Conservation (phyloP, 257 asterid genomes). For the Solanum arcanum region DNA sequence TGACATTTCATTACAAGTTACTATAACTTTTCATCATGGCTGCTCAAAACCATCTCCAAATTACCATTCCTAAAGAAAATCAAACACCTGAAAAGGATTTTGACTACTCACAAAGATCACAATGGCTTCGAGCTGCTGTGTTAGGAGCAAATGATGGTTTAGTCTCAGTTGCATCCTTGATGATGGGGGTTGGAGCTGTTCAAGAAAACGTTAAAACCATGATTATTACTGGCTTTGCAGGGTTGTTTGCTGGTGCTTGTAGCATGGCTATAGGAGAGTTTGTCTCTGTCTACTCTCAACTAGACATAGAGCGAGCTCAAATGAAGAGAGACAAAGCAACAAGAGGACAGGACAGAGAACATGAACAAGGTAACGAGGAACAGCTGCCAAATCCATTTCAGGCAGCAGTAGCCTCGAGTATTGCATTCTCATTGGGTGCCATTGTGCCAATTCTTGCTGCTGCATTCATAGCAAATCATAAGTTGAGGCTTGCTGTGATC, state of each 20-base stretch:
- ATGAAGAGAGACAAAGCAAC: conserved; percentile 21
- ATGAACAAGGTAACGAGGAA: conserved; percentile 6
- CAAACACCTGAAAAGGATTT: conserved; percentile 15
- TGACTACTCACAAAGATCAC: conserved; percentile 56
- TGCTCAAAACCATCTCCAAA: conserved; percentile 26
- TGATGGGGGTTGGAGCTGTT: conserved; percentile 70
- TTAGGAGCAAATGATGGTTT: conserved; percentile 73
- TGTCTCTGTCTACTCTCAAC: conserved; percentile 55
- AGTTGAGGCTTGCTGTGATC: conserved; percentile 35
- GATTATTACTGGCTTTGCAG: conserved; percentile 54
- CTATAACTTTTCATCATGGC: conserved; percentile 21
- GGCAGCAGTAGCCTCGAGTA: conserved; percentile 54
- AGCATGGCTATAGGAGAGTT: conserved; percentile 86
- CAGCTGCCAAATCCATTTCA: conserved; percentile 48
- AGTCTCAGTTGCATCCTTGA: conserved; percentile 50
- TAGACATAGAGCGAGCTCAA: conserved; percentile 53
- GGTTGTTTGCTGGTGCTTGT: conserved; percentile 56
- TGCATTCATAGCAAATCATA: conserved; percentile 28
- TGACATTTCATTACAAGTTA: neutral
- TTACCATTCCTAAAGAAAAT: conserved; percentile 13
- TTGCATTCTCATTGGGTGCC: conserved; percentile 54
- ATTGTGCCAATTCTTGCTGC: conserved; percentile 54
- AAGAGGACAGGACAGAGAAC: neutral
- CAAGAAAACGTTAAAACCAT: conserved; percentile 37
- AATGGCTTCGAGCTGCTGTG: conserved; percentile 68